Evolutionary conservation across 768 basidiomycete genomes (phyloP).

Genomic region (Pisolithus albus): DNA sequence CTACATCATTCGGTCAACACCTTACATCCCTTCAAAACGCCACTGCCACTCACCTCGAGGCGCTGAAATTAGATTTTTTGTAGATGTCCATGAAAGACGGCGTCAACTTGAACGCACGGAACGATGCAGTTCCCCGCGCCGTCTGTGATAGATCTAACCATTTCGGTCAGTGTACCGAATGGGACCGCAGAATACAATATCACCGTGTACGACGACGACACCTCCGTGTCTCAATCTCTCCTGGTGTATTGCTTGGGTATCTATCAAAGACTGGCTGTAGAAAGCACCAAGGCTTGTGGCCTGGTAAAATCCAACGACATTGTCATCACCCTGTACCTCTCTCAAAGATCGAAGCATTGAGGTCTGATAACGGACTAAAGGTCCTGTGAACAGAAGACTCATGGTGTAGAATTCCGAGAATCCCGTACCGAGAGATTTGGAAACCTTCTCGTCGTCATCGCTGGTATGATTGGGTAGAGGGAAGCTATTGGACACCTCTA

Average conservation of each 20-base stretch:
- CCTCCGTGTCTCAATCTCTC: constrained; percentile 83
- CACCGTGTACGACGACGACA: constrained; percentile 79
- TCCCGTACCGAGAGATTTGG: constrained; percentile 63
- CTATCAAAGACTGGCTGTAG: constrained; percentile 72
- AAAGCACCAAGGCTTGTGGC: constrained; percentile 81
- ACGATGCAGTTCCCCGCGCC: constrained; percentile 75
- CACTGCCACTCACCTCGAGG: constrained; percentile 55
- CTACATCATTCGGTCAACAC: constrained; percentile 34
- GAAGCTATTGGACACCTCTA: constrained; percentile 90
- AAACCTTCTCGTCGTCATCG: constrained; percentile 79
- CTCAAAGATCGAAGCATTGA: constrained; percentile 83
- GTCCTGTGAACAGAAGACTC: constrained; percentile 5
- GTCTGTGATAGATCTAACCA: constrained; percentile 68
- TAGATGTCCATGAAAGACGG: constrained; percentile 74
- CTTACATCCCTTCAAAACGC: constrained; percentile 3
- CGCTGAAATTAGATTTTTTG: constrained; percentile 78
- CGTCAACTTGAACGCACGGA: constrained; percentile 85
- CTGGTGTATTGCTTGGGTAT: constrained; percentile 80
- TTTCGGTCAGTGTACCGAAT: constrained; percentile 6
- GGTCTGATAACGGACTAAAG: constrained; percentile 69
- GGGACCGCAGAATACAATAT: constrained; percentile 1
- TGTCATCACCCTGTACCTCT: constrained; percentile 88
- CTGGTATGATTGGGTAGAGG: constrained; percentile 65
- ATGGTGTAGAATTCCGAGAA: constrained; percentile 3
- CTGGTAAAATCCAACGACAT: constrained; percentile 91